phyloP scores from a whole-genome alignment of 2,329 filamentous ascomycete species.

The Cladorrhinum sp. region DNA sequence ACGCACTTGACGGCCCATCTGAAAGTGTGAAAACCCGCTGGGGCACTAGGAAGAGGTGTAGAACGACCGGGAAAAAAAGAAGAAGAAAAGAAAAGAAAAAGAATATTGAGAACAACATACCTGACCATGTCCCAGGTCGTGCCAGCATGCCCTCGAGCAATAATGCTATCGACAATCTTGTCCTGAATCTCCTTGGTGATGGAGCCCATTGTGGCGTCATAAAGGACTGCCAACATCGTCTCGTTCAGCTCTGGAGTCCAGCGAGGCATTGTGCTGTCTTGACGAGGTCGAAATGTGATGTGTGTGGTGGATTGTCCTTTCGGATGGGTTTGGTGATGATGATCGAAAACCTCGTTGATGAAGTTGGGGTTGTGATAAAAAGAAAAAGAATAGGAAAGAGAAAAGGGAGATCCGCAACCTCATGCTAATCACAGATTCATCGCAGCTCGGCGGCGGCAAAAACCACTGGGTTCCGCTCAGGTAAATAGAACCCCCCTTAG shows the following conservation, averaged over 20 bases:
- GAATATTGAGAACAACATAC: too few relatives aligned
- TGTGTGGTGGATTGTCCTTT: background rate
- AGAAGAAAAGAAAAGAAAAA: background rate
- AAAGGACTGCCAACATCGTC: conserved; percentile 28
- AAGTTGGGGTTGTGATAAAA: background rate
- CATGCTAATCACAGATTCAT: too few relatives aligned
- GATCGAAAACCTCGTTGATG: background rate
- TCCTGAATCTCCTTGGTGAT: conserved; percentile 25
- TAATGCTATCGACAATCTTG: conserved; percentile 26
- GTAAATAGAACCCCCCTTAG: background rate
- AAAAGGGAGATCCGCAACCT: too few relatives aligned
- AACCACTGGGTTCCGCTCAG: background rate
- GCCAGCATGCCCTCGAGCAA: conserved; percentile 21
- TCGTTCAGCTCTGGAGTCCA: conserved; percentile 10
- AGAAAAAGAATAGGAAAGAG: background rate
- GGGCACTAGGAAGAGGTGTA: background rate
- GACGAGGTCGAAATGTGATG: background rate
- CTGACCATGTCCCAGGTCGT: conserved; percentile 26
- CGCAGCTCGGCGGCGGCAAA: too few relatives aligned
- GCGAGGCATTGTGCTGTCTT: conserved; percentile 12
- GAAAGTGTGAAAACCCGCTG: background rate
- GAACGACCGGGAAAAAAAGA: background rate
- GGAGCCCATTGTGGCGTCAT: conserved; percentile 15
- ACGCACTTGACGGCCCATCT: background rate
- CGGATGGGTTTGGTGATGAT: background rate